These are phyloP conservation scores for Scedosporium aurantiacum DNA, from an alignment of 2,329 filamentous ascomycete genomes.

Conservation along the genomic window DNA sequence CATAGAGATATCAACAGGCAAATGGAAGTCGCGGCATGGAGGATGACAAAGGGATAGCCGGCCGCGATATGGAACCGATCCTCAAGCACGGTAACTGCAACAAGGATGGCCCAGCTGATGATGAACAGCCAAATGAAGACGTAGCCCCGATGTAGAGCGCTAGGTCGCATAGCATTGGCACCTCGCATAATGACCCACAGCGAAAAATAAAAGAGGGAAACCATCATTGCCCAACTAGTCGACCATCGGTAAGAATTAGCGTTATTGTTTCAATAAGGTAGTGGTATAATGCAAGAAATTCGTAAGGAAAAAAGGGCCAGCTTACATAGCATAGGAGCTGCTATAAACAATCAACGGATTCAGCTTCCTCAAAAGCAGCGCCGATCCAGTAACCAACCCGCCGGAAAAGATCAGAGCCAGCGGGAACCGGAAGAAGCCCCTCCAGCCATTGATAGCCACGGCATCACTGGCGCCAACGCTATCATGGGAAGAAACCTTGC, in stretches of 20 bases:
- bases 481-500: slow-evolving; percentile 42
- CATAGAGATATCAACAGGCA: slow-evolving; percentile 64
- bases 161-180: slow-evolving; percentile 70
- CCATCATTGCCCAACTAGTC: slow-evolving; percentile 65
- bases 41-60: slow-evolving; percentile 73
- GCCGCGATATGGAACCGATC: slow-evolving; percentile 61
- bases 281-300: background rate
- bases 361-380: slow-evolving; percentile 66
- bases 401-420: slow-evolving; percentile 60
- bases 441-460: slow-evolving; percentile 61
- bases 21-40: slow-evolving; percentile 64
- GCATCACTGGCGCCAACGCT: slow-evolving; percentile 46
- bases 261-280: background rate
- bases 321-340: slow-evolving; percentile 66
- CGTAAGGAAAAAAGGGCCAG: slow-evolving; percentile 5
- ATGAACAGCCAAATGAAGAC: slow-evolving; percentile 74
- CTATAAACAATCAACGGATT: slow-evolving; percentile 91
- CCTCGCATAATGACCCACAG: slow-evolving; percentile 77
- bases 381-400: slow-evolving; percentile 58
- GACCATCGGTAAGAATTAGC: background rate
- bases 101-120: slow-evolving; percentile 60
- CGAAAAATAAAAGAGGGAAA: slow-evolving; percentile 67
- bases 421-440: slow-evolving; percentile 76
- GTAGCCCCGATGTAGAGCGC: slow-evolving; percentile 75
- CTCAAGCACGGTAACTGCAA: slow-evolving; percentile 64